Conservation (phyloP, 1,139 yeast species). For the Saccharomyces pastorianus region DNA sequence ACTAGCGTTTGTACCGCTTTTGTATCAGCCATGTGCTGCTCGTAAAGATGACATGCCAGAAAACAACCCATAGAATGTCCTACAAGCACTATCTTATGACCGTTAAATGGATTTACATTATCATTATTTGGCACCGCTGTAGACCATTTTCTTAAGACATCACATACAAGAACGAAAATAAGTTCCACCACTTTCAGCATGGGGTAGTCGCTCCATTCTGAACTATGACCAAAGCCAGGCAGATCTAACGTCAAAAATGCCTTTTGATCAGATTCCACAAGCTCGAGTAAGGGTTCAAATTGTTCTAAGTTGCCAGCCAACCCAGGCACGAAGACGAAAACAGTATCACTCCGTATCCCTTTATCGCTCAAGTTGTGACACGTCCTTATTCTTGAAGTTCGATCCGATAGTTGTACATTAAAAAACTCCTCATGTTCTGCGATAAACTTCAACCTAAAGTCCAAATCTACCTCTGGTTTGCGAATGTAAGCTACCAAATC, state of each 20-base stretch:
- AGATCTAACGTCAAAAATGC: conserved; percentile 47
- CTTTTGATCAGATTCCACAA: conserved; percentile 45
- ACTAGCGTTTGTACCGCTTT: conserved; percentile 8
- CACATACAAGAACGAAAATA: conserved; percentile 7
- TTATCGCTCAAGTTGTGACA: conserved; percentile 18
- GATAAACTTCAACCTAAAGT: neutral
- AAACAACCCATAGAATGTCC: conserved; percentile 32
- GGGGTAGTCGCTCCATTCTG: conserved; percentile 14
- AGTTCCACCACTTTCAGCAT: conserved; percentile 18
- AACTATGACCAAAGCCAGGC: conserved; percentile 59
- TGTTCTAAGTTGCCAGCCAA: conserved; percentile 68
- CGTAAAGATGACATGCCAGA: conserved; percentile 17
- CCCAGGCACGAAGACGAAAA: conserved; percentile 56
- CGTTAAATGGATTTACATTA: conserved; percentile 5
- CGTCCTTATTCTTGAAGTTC: conserved; percentile 9
- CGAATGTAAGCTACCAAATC: conserved; percentile 9
- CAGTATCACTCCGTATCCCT: conserved; percentile 22
- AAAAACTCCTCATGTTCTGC: conserved; percentile 11
- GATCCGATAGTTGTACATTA: neutral
- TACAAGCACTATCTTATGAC: conserved; percentile 6
- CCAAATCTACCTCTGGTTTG: conserved; percentile 6
- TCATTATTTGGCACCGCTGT: neutral
- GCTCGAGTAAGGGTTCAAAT: conserved; percentile 56
- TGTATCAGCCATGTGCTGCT: conserved; percentile 4
- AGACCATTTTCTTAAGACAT: neutral